Base-by-base conservation (phyloP, 2,329 filamentous ascomycete genomes). In the Reticulascus tulasneorum region DNA sequence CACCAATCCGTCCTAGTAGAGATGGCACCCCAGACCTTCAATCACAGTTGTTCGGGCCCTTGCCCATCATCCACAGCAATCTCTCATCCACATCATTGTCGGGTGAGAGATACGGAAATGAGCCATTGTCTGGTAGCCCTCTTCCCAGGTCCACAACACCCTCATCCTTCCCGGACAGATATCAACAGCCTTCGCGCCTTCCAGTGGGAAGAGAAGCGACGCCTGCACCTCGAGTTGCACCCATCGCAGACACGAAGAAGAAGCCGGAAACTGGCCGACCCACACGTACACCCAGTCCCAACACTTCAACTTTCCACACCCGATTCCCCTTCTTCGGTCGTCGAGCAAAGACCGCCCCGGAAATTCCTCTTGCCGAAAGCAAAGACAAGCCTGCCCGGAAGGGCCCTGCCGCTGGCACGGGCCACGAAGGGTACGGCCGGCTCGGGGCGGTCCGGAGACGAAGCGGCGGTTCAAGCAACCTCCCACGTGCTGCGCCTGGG, bases 381-480 rank as follows among this genome's bases (percentile, higher is more conserved):
- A 69, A 73, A 23, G 79, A 82, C 8, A 79, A 73, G 45, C 54
- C 66, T 7, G 42, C 66, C 17, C 75, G 84, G 19, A 91, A 88
- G 59, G 90, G 91, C 0, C 91, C 91, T 16, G 79, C 76, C 12
- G 91, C 91, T 25, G 91, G 91, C n/a, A 97, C 91, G 23, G 91
- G 91, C 0, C 89, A 97, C 52, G 91, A 97, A 63, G 84, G 84
- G 2, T 90, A 91, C 51, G 84, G 84, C 1, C 75, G 75, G 37
- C 68, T 86, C 37, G 79, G 80, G 4, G 65, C 71, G 6, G 51
- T 67, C 20, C 75, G 80, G 39, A 75, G 82, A 20, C 75, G 83
- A 35, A 87, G 80, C 50, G 77, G 73, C 40, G 82, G 77, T 50
- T 64, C 69, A 15, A 63, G 70, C 7, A 75, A 68, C 42, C 48